These are phyloP conservation scores for Botryotinia globosa DNA, from an alignment of 2,329 filamentous ascomycete species.

Conservation along the genomic window DNA sequence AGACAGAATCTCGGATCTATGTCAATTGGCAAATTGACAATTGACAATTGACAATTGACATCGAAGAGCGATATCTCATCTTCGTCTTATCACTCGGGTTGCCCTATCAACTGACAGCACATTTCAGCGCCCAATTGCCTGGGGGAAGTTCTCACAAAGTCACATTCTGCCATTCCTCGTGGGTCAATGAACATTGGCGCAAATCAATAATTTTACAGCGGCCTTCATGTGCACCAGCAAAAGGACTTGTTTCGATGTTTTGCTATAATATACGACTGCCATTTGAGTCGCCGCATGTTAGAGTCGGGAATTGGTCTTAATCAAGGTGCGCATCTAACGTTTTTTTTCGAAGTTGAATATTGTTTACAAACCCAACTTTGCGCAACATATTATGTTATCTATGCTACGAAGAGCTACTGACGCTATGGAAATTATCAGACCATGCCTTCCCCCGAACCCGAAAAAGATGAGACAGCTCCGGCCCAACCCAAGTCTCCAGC, in stretches of 20 bases:
- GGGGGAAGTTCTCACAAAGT: not conserved
- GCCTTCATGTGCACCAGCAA: constrained; percentile 11
- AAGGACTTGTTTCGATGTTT: constrained; percentile 15
- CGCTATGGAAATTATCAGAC: constrained; percentile 5
- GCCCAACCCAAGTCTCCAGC: constrained; percentile 19
- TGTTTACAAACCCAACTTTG: not conserved
- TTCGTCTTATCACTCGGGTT: constrained; percentile 1
- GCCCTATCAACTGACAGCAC: constrained; percentile 18
- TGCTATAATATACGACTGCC: constrained; percentile 3
- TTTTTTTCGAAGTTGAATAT: not conserved
- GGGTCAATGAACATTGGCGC: not conserved
- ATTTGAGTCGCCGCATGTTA: constrained; percentile 21
- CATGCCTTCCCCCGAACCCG: constrained; percentile 22
- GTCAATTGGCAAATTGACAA: not conserved
- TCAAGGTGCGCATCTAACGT: constrained; percentile 18
- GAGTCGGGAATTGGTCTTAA: constrained; percentile 21
- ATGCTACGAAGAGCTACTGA: constrained; percentile 14
- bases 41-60: not conserved
- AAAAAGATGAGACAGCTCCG: constrained; percentile 19
- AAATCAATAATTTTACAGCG: not conserved
- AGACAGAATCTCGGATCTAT: not conserved
- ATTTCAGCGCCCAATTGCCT: constrained; percentile 9
- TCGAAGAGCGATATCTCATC: not conserved
- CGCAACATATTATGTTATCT: not conserved
- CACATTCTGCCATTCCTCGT: not conserved